These are phyloP conservation scores for Lithospermum erythrorhizon DNA, from an alignment of 257 asterid species.

Conservation along the genomic window DNA sequence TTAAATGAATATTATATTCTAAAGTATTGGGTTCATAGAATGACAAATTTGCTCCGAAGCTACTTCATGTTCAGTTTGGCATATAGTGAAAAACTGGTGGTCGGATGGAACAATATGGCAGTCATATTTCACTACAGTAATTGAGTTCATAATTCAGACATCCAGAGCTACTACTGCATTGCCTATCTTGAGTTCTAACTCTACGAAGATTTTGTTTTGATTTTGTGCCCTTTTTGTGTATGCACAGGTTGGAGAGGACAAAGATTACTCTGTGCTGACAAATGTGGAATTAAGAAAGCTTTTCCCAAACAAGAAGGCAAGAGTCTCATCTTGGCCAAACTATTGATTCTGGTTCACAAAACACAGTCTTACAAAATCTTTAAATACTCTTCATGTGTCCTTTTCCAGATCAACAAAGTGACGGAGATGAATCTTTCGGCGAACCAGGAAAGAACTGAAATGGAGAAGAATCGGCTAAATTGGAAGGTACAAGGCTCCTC, in stretches of 20 bases:
- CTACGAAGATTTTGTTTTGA: too few species aligned
- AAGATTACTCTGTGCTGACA: conserved; percentile 43
- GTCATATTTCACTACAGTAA: too few species aligned
- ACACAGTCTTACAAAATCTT: background rate
- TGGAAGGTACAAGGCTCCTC: conserved; percentile 54
- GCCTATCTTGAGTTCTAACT: too few species aligned
- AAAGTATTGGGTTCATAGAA: too few species aligned
- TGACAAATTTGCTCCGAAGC: too few species aligned
- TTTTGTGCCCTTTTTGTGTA: conserved; percentile 4
- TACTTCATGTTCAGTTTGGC: too few species aligned
- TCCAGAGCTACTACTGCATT: too few species aligned
- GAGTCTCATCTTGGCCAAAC: background rate
- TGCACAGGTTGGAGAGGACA: conserved; percentile 58
- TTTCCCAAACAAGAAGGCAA: conserved; percentile 48
- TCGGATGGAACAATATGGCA: too few species aligned
- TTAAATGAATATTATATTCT: too few species aligned
- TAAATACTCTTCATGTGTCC: background rate
- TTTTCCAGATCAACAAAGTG: conserved; percentile 37
- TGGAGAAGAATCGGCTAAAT: conserved; percentile 53
- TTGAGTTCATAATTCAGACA: too few species aligned
- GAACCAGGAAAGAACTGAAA: conserved; percentile 66
- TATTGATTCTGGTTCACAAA: background rate
- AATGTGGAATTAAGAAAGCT: conserved; percentile 62
- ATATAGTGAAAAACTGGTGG: too few species aligned
- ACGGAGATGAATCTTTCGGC: conserved; percentile 62